Base-by-base conservation (phyloP, 352 stramenopile genomes). In the Phytophthora uliginosa region DNA sequence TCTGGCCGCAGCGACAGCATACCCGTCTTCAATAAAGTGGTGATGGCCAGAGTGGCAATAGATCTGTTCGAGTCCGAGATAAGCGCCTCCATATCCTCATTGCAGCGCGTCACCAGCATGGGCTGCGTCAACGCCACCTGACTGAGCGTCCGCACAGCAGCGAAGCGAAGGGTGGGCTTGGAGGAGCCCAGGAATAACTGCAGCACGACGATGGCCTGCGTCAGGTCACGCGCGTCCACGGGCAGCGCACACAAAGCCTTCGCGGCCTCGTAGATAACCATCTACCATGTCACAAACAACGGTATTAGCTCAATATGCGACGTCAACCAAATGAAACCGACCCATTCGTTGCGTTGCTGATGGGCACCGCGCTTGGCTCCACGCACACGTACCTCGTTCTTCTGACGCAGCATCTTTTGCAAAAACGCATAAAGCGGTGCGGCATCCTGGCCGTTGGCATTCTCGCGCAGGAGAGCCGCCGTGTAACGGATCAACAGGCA, bases 251-350 rank as follows among this genome's bases (percentile, higher is more conserved):
- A 99, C 33, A 99, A 94, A 8, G 98, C 95, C 64, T 95, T 93
- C 5, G 98, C 98, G 3, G 98, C 98, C 84, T 99, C 98, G 78
- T 99, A 99, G 31, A 99, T 98, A n/a, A 99, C 98, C 90, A 99
- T 99, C 90, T 99, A 79, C 34, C 50, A 54, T 42, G 17, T 4
- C 6, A 47, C 7, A 33, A 50, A 69, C 15, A 63, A 68, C 34
- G 36, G 17, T 15, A 24, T 74, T 34, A 50, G 24, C 7, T 56
- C 7, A 5, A n/a, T 47, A 33, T 58, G 38, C 22, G 47, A 59
- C 38, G 59, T 66, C 10, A 58, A 54, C 52, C n/a, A 36, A n/a
- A 38, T 40, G 17, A 20, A 40, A 1, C 36, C 40, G 18, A 7
- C 28, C 28, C 28, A 31, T 31, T 31, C 28, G 9, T 18, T 48